Base-by-base conservation (phyloP, 495 filamentous ascomycete species). In the Parmelia sp. region DNA sequence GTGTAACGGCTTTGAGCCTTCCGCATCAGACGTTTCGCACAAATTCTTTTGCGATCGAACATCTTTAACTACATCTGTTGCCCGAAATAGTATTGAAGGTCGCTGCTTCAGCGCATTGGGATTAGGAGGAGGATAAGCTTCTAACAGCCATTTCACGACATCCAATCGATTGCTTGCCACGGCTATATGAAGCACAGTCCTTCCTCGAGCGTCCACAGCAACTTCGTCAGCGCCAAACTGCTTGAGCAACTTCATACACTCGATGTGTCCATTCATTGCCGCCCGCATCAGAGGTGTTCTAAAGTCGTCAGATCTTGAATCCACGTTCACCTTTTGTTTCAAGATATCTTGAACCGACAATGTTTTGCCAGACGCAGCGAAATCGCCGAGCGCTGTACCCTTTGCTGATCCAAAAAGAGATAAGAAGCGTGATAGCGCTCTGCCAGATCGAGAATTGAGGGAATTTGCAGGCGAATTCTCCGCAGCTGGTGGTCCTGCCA, bases 211-310 rank as follows among this genome's bases (percentile, higher is more conserved):
- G 40, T 66, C 64, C 12, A 66, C 60, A 44, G 60, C 67, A 23
- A 63, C 29, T 23, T 64, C 64, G 51, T 69, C 67, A 19, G 67
- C 67, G 39, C 67, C 64, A 19, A 42, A 63, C 14, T 39, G 35
- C 42, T 63, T 65, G 6, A 68, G 45, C 40, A 65, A 58, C 2
- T 58, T 17, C 63, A 68, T 37, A 35, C 58, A 62, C 7, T 60
- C 56, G 23, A 63, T 39, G 25, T 65, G 63, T 14, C 63, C 62
- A 12, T 57, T 59, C 23, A 61, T 60, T 25, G 66, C 66, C 40
- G 66, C 66, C 9, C 56, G 58, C 66, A 68, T 66, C 42, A 66
- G 37, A 31, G 64, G 66, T 15, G 66, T 68, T 40, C 29, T 66
- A 14, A 51, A 49, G 27, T 29, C 37, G 17, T 60, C 44, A 17